Evolutionary conservation across 495 filamentous ascomycete genomes (phyloP), one percentile per base, ranked within the genome.

Genomic region (Hyaloscypha hepaticicola): DNA sequence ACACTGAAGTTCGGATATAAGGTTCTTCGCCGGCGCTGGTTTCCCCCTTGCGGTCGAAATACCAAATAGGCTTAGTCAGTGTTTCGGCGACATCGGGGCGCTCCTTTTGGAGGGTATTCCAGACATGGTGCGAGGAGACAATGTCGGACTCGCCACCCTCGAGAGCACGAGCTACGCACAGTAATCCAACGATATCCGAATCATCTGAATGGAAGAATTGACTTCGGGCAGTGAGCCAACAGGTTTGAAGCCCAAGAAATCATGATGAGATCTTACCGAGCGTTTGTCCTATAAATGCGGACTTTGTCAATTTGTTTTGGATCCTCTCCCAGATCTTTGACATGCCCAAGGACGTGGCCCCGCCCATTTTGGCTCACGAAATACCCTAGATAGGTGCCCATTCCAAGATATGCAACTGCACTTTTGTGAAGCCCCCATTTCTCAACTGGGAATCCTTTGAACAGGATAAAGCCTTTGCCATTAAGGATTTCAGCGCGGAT

Each of bases 11-110:
- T 31, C 83, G 81, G 72, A 94, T 90, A 71, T 84, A 97, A 58
- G 88, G 86, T 41, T 93, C 85, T 75, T 96, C 79, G 28, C 90
- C 91, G 41, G 80, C 78, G 34, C 82, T 87, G 2, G 83, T 86
- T 77, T 96, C 93, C 50, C 93, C 93, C 76, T 97, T 97, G 65
- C 92, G 90, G 74, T 97, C 93, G 72, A 97, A 95, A 77, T 95
- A 96, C 92, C 93, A 97, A 69, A 89, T 86, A 0, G 92, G 91
- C 63, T 86, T 76, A 2, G 88, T 87, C 56, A 97, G 79, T 33
- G 85, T 85, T 75, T 88, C 83, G 0, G 90, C 84, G 8, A 96
- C 88, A 67, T 95, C 92, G 0, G 92, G 93, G 5, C 88, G 85
- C 73, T 93, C 87, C 9, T 66, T 70, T 72, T 90, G 87, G 7